phyloP scores from a whole-genome alignment of 495 filamentous ascomycete genomes.

The Letharia lupina region DNA sequence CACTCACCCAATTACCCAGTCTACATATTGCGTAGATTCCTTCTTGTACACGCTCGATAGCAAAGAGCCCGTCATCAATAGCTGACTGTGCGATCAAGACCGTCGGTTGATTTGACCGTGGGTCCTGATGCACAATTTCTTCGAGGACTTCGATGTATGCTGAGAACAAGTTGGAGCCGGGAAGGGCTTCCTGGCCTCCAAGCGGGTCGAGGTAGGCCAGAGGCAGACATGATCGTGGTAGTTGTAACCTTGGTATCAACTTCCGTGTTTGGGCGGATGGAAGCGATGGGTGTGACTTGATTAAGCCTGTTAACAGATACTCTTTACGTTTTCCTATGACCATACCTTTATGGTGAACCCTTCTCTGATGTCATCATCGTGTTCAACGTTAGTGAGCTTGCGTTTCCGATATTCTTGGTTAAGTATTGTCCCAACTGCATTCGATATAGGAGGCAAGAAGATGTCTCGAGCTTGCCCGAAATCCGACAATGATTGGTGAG shows the following conservation, averaged over 20 bases:
- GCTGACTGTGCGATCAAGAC: conserved; percentile 62
- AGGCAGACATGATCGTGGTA: conserved; percentile 22
- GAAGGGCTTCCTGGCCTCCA: background rate
- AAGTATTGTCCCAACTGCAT: background rate
- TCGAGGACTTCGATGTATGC: conserved; percentile 18
- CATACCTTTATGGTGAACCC: conserved; percentile 22
- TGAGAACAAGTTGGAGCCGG: conserved; percentile 18
- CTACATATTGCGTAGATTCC: conserved; percentile 65
- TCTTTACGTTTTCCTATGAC: background rate
- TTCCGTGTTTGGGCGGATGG: conserved; percentile 2
- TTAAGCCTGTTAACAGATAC: background rate
- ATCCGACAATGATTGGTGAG: background rate
- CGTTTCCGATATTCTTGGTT: conserved; percentile 19
- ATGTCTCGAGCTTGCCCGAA: background rate
- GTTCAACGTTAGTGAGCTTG: conserved; percentile 15
- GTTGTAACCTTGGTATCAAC: conserved; percentile 17
- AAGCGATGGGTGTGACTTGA: conserved; percentile 10
- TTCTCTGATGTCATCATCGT: conserved; percentile 1
- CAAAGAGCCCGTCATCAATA: conserved; percentile 52
- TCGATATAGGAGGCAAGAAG: background rate
- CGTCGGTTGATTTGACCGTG: conserved; percentile 10
- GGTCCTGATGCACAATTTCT: background rate
- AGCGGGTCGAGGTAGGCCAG: conserved; percentile 20
- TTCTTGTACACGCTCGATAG: conserved; percentile 59
- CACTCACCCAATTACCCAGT: conserved; percentile 56